These are phyloP conservation scores for Phytophthora pistaciae DNA, from an alignment of 352 stramenopile genomes.

Conservation along the genomic window DNA sequence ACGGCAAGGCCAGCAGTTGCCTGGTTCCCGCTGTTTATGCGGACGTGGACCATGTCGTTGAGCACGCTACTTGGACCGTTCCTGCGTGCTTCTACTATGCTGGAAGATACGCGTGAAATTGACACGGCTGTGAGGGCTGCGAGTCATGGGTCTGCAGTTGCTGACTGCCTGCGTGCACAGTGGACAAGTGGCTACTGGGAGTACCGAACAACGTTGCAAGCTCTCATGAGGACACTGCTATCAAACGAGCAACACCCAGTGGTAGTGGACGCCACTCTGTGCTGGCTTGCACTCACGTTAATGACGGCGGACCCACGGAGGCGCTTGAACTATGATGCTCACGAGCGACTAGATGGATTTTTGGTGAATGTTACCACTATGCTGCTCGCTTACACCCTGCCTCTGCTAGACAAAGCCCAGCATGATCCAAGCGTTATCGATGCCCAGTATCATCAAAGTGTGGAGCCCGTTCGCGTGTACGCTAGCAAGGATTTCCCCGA, in stretches of 20 bases:
- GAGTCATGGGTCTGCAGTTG: slow-evolving; percentile 26
- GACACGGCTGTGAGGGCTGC: slow-evolving; percentile 41
- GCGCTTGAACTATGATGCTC: slow-evolving; percentile 54
- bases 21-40: slow-evolving; percentile 56
- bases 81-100: slow-evolving; percentile 73
- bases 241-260: slow-evolving; percentile 47
- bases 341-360: slow-evolving; percentile 72
- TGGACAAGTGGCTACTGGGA: slow-evolving; percentile 58
- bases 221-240: slow-evolving; percentile 45
- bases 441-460: slow-evolving; percentile 58
- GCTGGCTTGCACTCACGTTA: slow-evolving; percentile 61
- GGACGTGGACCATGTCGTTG: slow-evolving; percentile 57
- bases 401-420: slow-evolving; percentile 43
- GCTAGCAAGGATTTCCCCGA: slow-evolving; percentile 47
- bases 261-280: slow-evolving; percentile 69
- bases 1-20: slow-evolving; percentile 30
- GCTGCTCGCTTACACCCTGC: slow-evolving; percentile 50
- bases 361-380: slow-evolving; percentile 72
- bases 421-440: slow-evolving; percentile 43
- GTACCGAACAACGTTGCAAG: slow-evolving; percentile 42
- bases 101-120: slow-evolving; percentile 63
- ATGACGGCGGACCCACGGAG: slow-evolving; percentile 56
- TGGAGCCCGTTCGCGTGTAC: slow-evolving; percentile 61
- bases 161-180: slow-evolving; percentile 50
- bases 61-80: slow-evolving; percentile 74